phyloP scores from a whole-genome alignment of 192 early-diverging fungal genomes.

The Lunasporangiospora selenospora region DNA sequence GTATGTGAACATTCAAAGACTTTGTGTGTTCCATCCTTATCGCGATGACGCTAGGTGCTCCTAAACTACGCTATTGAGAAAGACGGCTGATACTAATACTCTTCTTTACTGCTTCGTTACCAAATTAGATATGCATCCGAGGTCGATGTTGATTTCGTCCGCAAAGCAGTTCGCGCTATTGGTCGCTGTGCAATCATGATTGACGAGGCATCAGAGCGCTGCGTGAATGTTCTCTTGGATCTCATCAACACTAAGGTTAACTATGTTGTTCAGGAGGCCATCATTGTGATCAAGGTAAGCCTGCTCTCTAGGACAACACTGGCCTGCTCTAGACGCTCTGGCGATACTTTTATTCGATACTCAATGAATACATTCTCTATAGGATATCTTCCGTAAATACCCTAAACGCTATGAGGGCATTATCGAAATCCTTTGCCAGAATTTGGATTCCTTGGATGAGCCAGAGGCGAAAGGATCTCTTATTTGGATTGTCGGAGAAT shows the following conservation, averaged over 20 bases:
- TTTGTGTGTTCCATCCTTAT: too few species aligned
- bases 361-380: too few species aligned
- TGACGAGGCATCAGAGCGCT: slow-evolving; percentile 84
- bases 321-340: too few species aligned
- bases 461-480: slow-evolving; percentile 90
- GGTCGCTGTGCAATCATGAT: slow-evolving; percentile 93
- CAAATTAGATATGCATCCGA: slow-evolving; percentile 85
- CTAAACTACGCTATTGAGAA: too few species aligned
- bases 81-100: too few species aligned
- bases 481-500: slow-evolving; percentile 98
- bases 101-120: background rate
- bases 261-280: slow-evolving; percentile 91
- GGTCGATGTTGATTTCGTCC: slow-evolving; percentile 96
- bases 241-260: slow-evolving; percentile 89
- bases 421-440: slow-evolving; percentile 88
- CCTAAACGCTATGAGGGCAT: slow-evolving; percentile 87
- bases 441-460: slow-evolving; percentile 88
- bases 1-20: slow-evolving; percentile 65
- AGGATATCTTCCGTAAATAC: slow-evolving; percentile 96
- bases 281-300: slow-evolving; percentile 86
- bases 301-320: too few species aligned
- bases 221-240: slow-evolving; percentile 87
- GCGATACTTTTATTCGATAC: too few species aligned
- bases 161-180: slow-evolving; percentile 88
- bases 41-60: too few species aligned